Evolutionary conservation across 139 green algal genomes (phyloP).

Genomic region (Limnomonas spitsbergensis): DNA sequence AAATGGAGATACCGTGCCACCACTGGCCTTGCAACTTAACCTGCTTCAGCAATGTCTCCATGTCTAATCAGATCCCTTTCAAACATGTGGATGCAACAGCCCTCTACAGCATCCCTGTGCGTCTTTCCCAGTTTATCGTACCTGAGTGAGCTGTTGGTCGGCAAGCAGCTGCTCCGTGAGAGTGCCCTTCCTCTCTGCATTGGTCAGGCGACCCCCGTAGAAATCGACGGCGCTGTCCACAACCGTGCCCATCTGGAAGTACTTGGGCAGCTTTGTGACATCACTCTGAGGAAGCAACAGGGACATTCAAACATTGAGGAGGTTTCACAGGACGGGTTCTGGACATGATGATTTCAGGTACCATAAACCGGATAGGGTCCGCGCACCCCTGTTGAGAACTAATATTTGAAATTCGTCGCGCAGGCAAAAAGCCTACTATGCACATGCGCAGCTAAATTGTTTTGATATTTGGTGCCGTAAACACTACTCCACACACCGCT

Average conservation of each 20-base stretch:
- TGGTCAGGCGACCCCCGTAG: slow-evolving; percentile 50
- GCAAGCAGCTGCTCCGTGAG: slow-evolving; percentile 58
- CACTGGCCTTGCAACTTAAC: no score
- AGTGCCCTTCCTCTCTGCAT: slow-evolving; percentile 37
- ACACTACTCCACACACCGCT: no score
- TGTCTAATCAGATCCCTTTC: neutral
- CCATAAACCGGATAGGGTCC: no score
- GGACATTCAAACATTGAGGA: neutral
- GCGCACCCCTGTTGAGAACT: no score
- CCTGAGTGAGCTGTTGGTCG: slow-evolving; percentile 49
- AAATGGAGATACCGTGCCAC: no score
- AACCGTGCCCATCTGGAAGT: slow-evolving; percentile 81
- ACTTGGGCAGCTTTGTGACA: slow-evolving; percentile 63
- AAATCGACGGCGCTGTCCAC: slow-evolving; percentile 69
- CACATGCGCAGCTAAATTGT: no score
- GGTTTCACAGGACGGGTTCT: no score
- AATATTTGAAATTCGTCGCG: no score
- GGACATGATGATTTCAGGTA: no score
- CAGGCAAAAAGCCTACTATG: no score
- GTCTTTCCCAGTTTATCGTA: slow-evolving; percentile 8
- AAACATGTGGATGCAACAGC: neutral
- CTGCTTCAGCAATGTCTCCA: no score
- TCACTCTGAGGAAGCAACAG: slow-evolving; percentile 32
- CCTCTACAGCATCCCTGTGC: neutral
- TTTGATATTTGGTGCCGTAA: no score